phyloP scores from a whole-genome alignment of 2,329 filamentous ascomycete genomes.

The Eutypa lata region DNA sequence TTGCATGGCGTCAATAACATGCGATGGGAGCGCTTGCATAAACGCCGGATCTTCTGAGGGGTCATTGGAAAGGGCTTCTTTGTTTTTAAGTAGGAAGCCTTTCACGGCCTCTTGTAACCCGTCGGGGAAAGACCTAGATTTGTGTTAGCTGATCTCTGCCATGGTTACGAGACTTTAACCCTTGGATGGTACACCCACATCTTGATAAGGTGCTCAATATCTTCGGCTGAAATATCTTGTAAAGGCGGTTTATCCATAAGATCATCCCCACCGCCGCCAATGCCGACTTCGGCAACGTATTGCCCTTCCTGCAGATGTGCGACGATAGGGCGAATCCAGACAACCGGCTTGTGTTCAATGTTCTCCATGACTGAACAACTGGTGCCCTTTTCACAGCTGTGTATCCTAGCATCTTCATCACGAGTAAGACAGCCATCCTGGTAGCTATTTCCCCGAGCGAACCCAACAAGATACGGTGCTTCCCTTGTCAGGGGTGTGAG shows the following conservation, averaged over 20 bases:
- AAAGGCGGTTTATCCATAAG: slow-evolving; percentile 66
- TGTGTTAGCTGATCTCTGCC: background rate
- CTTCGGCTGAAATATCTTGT: slow-evolving; percentile 51
- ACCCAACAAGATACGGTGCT: slow-evolving; percentile 68
- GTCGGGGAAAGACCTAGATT: background rate
- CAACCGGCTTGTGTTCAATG: slow-evolving; percentile 48
- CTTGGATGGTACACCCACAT: slow-evolving; percentile 26
- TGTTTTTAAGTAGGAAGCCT: background rate
- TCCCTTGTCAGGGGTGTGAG: slow-evolving; percentile 51
- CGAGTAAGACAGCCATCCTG: slow-evolving; percentile 71
- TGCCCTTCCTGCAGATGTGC: slow-evolving; percentile 57
- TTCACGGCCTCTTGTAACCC: background rate
- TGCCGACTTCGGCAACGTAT: slow-evolving; percentile 69
- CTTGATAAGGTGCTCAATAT: slow-evolving; percentile 47
- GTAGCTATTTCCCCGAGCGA: slow-evolving; percentile 67
- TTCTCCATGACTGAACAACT: slow-evolving; percentile 50
- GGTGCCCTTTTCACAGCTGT: slow-evolving; percentile 79
- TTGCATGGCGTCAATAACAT: background rate
- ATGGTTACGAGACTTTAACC: background rate
- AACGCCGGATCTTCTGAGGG: background rate
- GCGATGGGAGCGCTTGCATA: background rate
- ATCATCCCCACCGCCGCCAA: slow-evolving; percentile 77
- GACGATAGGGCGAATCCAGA: slow-evolving; percentile 78
- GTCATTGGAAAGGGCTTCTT: too few relatives aligned
- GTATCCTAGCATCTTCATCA: slow-evolving; percentile 62